Conservation (phyloP, 2,329 filamentous ascomycete species). For the Botryotinia narcissicola region DNA sequence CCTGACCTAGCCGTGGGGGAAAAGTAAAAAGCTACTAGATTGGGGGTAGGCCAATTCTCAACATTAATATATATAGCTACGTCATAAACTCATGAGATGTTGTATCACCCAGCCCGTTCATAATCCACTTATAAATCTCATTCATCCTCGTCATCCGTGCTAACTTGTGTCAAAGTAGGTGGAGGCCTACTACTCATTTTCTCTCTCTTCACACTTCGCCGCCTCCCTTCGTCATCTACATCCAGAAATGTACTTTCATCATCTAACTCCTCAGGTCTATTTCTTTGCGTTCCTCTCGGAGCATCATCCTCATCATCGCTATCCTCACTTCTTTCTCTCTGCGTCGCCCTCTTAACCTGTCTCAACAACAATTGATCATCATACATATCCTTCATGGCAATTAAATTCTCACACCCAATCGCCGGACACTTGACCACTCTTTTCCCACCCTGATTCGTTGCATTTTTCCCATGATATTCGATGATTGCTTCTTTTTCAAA, state of each 20-base stretch:
- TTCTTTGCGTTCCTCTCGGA: constrained; percentile 1
- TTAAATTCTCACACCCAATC: constrained; percentile 58
- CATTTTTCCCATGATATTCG: constrained; percentile 42
- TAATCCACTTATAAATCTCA: not conserved
- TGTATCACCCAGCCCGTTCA: not conserved
- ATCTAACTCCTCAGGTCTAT: not conserved
- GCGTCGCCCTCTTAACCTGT: constrained; percentile 54
- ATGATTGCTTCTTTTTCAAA: constrained; percentile 67
- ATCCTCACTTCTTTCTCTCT: constrained; percentile 45
- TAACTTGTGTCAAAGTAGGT: constrained; percentile 1
- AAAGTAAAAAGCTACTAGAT: not conserved
- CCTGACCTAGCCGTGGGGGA: no score
- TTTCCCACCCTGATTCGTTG: constrained; percentile 17
- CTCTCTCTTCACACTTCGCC: not conserved
- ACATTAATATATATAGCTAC: not conserved
- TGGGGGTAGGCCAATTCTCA: not conserved
- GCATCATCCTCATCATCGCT: constrained; percentile 42
- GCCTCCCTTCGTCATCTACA: constrained; percentile 1
- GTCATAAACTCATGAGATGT: not conserved
- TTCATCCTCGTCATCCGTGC: not conserved
- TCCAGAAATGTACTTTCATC: constrained; percentile 14
- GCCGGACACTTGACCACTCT: constrained; percentile 57
- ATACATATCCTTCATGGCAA: constrained; percentile 53
- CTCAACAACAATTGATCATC: constrained; percentile 56
- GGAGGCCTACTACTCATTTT: not conserved